Percentiles rank a stretch among this genome's conserved stretches.
These are phyloP conservation scores for Naematelia encephala DNA, from an alignment of 768 basidiomycete species.

Conservation along the genomic window DNA sequence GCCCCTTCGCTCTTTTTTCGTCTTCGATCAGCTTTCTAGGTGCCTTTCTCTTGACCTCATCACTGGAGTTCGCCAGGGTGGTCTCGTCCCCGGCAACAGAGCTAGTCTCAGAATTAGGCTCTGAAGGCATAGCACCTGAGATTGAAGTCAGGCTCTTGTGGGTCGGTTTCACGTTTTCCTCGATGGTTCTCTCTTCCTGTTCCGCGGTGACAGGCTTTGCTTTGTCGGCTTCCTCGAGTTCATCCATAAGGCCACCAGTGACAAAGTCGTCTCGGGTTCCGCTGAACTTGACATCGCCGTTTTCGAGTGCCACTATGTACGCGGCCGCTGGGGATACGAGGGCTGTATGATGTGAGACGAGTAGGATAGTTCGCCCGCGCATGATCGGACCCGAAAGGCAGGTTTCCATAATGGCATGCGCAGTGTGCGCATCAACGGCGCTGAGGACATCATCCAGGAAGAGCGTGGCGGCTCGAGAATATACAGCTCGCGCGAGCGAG, in stretches of 20 bases:
- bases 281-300: conserved; percentile 69
- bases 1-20: conserved; percentile 66
- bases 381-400: conserved; percentile 78
- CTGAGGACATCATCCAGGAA: conserved; percentile 69
- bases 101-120: conserved; percentile 55
- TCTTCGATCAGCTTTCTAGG: conserved; percentile 81
- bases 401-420: conserved; percentile 72
- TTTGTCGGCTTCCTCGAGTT: conserved; percentile 61
- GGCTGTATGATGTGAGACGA: conserved; percentile 93
- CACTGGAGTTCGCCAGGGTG: conserved; percentile 22
- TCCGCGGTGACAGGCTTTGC: conserved; percentile 14
- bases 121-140: conserved; percentile 42
- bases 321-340: conserved; percentile 74
- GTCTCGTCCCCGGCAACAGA: conserved; percentile 52
- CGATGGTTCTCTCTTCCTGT: conserved; percentile 17
- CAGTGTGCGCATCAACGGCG: conserved; percentile 77
- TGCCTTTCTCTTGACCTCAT: conserved; percentile 54
- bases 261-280: conserved; percentile 67
- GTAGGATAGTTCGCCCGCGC: conserved; percentile 71
- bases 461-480: conserved; percentile 77
- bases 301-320: conserved; percentile 63
- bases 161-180: conserved; percentile 22
- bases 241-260: conserved; percentile 63
- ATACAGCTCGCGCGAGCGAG: conserved; percentile 64
- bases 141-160: conserved; percentile 28